These are phyloP conservation scores for Candida tammaniensis DNA, from an alignment of 805 yeast species.

Conservation along the genomic window DNA sequence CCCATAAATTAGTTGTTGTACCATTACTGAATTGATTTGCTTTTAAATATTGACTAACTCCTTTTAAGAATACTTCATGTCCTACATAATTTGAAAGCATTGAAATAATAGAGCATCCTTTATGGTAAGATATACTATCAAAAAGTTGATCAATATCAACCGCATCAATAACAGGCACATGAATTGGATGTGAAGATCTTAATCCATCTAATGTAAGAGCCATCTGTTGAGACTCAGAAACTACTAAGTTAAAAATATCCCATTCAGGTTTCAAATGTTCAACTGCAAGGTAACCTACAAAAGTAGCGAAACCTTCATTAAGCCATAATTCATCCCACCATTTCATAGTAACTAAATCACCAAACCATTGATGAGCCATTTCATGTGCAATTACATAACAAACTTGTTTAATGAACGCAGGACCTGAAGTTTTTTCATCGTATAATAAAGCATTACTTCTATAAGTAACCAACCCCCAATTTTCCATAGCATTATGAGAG, in stretches of 20 bases:
- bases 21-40: constrained; percentile 68
- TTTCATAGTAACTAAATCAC: constrained; percentile 84
- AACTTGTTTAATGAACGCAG: constrained; percentile 61
- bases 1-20: constrained; percentile 71
- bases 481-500: constrained; percentile 88
- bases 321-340: constrained; percentile 95
- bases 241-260: constrained; percentile 65
- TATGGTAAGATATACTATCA: constrained; percentile 76
- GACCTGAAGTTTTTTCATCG: constrained; percentile 45
- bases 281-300: constrained; percentile 73
- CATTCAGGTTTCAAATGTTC: constrained; percentile 74
- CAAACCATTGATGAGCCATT: constrained; percentile 90
- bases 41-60: constrained; percentile 68
- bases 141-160: constrained; percentile 79
- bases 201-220: constrained; percentile 56
- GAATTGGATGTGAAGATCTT: constrained; percentile 72
- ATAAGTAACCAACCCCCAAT: constrained; percentile 79
- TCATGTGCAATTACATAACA: constrained; percentile 84
- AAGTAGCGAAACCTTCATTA: constrained; percentile 88
- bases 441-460: constrained; percentile 52
- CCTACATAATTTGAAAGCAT: constrained; percentile 77
- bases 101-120: constrained; percentile 75
- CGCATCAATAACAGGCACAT: constrained; percentile 77
- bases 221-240: constrained; percentile 48
- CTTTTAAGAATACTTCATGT: constrained; percentile 63